A percentile compares a stretch with the other conserved stretches of the same genome.
Evolutionary conservation across 139 green algal species (phyloP).

Genomic region (Desmodesmus armatus): DNA sequence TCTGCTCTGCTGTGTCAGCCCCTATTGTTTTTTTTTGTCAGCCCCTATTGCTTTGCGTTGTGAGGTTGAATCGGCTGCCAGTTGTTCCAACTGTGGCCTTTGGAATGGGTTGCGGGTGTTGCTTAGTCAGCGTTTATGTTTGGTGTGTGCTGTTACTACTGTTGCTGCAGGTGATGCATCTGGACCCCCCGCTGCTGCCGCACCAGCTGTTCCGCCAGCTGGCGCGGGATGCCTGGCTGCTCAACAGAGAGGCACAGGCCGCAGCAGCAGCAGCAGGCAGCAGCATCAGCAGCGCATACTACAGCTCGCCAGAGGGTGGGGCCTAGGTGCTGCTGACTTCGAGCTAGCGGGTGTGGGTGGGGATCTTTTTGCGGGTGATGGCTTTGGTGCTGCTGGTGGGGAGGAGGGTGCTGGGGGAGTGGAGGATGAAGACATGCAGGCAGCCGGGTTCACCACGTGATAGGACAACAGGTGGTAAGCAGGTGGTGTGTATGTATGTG

Average conservation of each 20-base stretch:
- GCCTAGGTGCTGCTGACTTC: constrained; percentile 25
- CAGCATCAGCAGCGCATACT: constrained; percentile 32
- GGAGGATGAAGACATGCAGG: constrained; percentile 35
- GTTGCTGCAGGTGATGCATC: neutral
- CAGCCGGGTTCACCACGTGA: no score
- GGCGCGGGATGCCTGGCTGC: neutral
- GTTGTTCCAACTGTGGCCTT: no score
- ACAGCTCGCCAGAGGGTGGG: neutral
- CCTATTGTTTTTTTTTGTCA: no score
- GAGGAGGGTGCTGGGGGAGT: neutral
- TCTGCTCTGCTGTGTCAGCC: no score
- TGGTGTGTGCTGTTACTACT: neutral
- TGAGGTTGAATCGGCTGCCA: no score
- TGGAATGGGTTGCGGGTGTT: no score
- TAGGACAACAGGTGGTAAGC: neutral
- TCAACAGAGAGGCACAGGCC: neutral
- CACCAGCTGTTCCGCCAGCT: constrained; percentile 42
- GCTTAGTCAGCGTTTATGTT: no score
- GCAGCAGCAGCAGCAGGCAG: neutral
- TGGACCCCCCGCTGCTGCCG: constrained; percentile 28
- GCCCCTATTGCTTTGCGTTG: no score
- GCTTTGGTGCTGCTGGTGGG: neutral
- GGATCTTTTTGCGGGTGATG: neutral
- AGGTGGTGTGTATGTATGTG: constrained; percentile 1
- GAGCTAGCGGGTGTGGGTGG: constrained; percentile 2